Conservation (phyloP, 176 grass and related monocot species). For the Thalia dealbata region DNA sequence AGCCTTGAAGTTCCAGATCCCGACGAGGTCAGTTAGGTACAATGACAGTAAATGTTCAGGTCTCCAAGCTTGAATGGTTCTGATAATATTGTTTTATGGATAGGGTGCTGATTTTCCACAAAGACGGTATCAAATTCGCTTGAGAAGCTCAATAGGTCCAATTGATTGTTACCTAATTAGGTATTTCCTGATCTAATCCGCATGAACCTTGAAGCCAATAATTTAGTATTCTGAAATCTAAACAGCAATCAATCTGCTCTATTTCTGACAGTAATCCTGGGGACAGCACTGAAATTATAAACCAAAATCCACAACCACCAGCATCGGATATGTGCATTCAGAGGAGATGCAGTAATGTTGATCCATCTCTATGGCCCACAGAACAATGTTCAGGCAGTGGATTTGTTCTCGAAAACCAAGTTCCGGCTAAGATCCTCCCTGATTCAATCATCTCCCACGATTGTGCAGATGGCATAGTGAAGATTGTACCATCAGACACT, state of each 20-base stretch:
- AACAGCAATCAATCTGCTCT: conserved; percentile 9
- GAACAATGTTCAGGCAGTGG: conserved; percentile 28
- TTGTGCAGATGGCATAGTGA: conserved; percentile 39
- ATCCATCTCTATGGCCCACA: conserved; percentile 20
- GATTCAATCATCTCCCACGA: conserved; percentile 39
- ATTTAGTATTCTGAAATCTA: not conserved
- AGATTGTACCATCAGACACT: conserved; percentile 47
- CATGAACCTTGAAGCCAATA: not conserved
- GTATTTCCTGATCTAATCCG: conserved; percentile 17
- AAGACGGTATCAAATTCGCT: conserved; percentile 50
- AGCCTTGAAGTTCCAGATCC: conserved; percentile 82
- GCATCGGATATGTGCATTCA: conserved; percentile 12
- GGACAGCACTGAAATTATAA: conserved; percentile 11
- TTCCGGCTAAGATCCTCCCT: conserved; percentile 21
- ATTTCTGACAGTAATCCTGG: conserved; percentile 37
- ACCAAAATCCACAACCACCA: conserved; percentile 15
- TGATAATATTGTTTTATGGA: conserved; percentile 2
- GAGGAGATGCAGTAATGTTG: conserved; percentile 6
- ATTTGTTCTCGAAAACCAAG: conserved; percentile 22
- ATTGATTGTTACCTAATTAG: conserved; percentile 77
- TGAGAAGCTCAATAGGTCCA: conserved; percentile 85
- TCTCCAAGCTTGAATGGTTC: not conserved
- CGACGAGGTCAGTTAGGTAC: conserved; percentile 38
- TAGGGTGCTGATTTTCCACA: conserved; percentile 54
- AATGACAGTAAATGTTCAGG: conserved; percentile 5